These are phyloP conservation scores for Verbascum thapsus DNA, from an alignment of 257 asterid genomes.

Conservation along the genomic window DNA sequence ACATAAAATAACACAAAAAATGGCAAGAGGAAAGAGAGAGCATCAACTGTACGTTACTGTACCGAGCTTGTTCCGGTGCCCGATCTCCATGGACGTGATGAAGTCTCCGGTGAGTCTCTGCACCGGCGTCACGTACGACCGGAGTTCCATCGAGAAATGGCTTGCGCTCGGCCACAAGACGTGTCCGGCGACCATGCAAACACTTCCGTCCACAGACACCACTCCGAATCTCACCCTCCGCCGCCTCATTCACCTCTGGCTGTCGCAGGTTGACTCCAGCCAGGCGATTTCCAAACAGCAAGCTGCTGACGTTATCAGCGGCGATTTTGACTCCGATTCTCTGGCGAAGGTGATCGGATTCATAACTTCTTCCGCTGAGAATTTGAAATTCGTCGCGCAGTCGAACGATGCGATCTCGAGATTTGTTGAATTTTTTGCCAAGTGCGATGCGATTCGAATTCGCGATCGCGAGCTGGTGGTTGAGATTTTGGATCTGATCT, in stretches of 20 bases:
- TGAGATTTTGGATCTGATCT: constrained; percentile 52
- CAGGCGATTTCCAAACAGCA: constrained; percentile 41
- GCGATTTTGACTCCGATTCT: constrained; percentile 35
- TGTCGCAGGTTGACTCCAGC: constrained; percentile 51
- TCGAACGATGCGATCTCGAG: constrained; percentile 39
- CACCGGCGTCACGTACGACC: constrained; percentile 96
- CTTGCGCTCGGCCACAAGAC: constrained; percentile 84
- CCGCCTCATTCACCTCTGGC: constrained; percentile 77
- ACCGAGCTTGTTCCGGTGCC: constrained; percentile 81
- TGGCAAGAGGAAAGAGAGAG: constrained; percentile 51
- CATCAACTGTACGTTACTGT: constrained; percentile 64
- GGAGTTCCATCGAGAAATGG: constrained; percentile 86
- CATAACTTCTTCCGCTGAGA: constrained; percentile 51
- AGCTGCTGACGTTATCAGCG: constrained; percentile 42
- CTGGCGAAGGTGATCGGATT: constrained; percentile 46
- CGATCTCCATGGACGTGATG: constrained; percentile 96
- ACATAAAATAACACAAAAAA: constrained; percentile 17
- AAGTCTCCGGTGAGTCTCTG: constrained; percentile 88
- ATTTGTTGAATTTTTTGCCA: constrained; percentile 38
- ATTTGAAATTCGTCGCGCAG: constrained; percentile 49
- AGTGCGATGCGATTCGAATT: constrained; percentile 43
- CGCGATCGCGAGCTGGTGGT: constrained; percentile 58
- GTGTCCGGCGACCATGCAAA: constrained; percentile 93
- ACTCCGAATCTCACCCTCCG: constrained; percentile 91
- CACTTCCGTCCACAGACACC: constrained; percentile 65